A percentile compares a stretch with the other conserved stretches of the same genome.
phyloP scores from a whole-genome alignment of 192 early-diverging fungal genomes.

The Backusella liffmaniae region DNA sequence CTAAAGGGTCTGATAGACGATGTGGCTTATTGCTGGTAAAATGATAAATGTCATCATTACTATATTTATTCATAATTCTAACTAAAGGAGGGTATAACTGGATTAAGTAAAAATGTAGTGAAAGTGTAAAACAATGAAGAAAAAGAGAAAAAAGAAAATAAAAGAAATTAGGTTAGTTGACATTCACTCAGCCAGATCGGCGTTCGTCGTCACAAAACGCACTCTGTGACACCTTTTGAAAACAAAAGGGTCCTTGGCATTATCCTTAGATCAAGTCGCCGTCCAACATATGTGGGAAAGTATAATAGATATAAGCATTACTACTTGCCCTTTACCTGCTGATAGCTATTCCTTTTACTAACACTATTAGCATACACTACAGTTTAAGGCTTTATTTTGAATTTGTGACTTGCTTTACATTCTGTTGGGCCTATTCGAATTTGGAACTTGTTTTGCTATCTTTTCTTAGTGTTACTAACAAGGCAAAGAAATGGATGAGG shows the following conservation, averaged over 20 bases:
- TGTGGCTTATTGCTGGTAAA: not conserved
- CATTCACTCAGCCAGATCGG: not conserved
- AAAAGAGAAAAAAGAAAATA: not conserved
- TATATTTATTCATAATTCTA: not conserved
- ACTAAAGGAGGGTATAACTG: not conserved
- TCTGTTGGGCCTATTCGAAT: not conserved
- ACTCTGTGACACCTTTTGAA: not conserved
- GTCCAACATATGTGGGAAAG: too few relatives aligned
- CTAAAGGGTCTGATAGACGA: not conserved
- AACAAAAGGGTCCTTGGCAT: not conserved
- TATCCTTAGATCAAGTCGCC: too few relatives aligned
- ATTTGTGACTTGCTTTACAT: not conserved
- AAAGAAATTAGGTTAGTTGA: not conserved
- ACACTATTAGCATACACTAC: too few relatives aligned
- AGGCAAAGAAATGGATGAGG: constrained; percentile 20
- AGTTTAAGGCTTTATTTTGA: too few relatives aligned
- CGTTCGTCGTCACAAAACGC: not conserved
- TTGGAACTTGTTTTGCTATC: not conserved
- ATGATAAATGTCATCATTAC: not conserved
- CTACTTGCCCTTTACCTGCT: too few relatives aligned
- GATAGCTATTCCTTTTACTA: too few relatives aligned
- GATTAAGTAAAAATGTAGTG: not conserved
- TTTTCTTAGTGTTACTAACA: not conserved
- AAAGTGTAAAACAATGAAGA: constrained; percentile 11
- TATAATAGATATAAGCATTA: too few relatives aligned